Conservation (phyloP, 768 basidiomycete genomes). For the Myochromella boudieri region DNA sequence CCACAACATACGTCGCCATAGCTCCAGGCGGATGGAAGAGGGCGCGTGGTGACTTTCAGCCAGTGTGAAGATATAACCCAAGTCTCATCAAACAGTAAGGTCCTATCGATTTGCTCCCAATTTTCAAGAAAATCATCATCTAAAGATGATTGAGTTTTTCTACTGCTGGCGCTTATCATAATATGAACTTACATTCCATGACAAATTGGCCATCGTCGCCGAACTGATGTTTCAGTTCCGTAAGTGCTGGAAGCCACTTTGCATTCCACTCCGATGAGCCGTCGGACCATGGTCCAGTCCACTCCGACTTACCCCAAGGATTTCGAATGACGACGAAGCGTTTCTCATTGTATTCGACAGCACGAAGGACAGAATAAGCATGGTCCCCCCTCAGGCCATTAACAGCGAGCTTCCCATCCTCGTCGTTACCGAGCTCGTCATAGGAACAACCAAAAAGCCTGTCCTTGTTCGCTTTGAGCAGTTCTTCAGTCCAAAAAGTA, state of each 20-base stretch:
- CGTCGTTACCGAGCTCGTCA: conserved; percentile 27
- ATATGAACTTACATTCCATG: conserved; percentile 45
- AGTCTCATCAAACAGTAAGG: conserved; percentile 35
- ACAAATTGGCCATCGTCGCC: conserved; percentile 55
- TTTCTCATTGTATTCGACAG: conserved; percentile 45
- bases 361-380: conserved; percentile 51
- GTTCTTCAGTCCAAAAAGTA: conserved; percentile 51
- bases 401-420: conserved; percentile 23
- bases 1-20: conserved; percentile 44
- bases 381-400: conserved; percentile 41
- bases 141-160: conserved; percentile 4
- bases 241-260: conserved; percentile 47
- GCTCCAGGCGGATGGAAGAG: conserved; percentile 31
- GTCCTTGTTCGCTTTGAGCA: conserved; percentile 44
- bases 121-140: conserved; percentile 37
- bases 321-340: conserved; percentile 53
- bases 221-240: conserved; percentile 43
- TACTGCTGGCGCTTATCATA: background rate
- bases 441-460: conserved; percentile 51
- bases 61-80: conserved; percentile 44
- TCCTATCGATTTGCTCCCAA: conserved; percentile 39
- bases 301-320: conserved; percentile 51
- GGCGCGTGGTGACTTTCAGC: conserved; percentile 31
- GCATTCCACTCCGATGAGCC: conserved; percentile 57
- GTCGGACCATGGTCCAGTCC: conserved; percentile 55